Evolutionary conservation across 163 green algal genomes (phyloP).

Genomic region (Chlorella variabilis): DNA sequence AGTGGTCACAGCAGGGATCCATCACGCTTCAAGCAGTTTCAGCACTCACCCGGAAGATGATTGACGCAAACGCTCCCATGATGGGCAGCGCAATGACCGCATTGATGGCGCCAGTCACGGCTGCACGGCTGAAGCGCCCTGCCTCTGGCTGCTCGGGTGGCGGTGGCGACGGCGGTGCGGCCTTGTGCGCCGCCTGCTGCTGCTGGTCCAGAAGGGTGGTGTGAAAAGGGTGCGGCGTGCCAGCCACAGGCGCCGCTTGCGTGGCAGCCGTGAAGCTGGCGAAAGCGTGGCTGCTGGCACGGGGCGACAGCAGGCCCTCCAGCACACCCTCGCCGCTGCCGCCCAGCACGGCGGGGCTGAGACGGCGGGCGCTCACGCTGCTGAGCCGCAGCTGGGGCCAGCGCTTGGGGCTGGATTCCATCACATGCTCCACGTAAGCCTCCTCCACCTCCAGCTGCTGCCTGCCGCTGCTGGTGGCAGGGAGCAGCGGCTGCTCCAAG

Average conservation of each 20-base stretch:
- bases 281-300: no score
- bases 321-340: no score
- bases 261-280: no score
- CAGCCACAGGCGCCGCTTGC: no score
- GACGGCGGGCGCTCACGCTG: conserved; percentile 6
- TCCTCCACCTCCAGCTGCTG: no score
- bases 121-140: not conserved
- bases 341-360: not conserved
- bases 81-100: conserved; percentile 27
- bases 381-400: conserved; percentile 18
- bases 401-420: conserved; percentile 30
- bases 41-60: conserved; percentile 42
- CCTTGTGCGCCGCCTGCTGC: no score
- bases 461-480: not conserved
- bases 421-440: conserved; percentile 15
- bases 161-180: no score
- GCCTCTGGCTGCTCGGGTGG: not conserved
- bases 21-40: not conserved
- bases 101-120: conserved; percentile 24
- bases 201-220: no score
- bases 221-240: no score
- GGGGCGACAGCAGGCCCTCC: no score
- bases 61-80: conserved; percentile 37
- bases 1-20: no score
- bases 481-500: conserved; percentile 8